A percentile compares a stretch with the other conserved stretches of the same genome.
Evolutionary conservation across 805 yeast genomes (phyloP).

Genomic region (Nakazawaea wickerhamii): DNA sequence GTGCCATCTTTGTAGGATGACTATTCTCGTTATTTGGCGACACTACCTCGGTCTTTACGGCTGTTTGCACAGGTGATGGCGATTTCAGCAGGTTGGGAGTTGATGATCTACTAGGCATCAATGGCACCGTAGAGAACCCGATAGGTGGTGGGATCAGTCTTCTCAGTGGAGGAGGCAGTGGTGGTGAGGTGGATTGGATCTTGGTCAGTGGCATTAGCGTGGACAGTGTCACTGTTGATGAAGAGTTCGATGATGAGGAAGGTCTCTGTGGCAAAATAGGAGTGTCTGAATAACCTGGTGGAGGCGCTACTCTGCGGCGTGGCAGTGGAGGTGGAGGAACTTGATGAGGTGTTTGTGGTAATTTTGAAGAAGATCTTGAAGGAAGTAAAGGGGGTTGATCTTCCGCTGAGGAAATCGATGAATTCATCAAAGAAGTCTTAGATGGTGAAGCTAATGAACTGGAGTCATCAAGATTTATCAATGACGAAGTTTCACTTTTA

Average conservation of each 20-base stretch:
- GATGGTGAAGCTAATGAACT: conserved; percentile 19
- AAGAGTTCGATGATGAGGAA: background rate
- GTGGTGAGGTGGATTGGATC: background rate
- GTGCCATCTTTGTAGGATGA: conserved; percentile 6
- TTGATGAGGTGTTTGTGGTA: conserved; percentile 6
- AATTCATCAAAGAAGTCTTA: conserved; percentile 21
- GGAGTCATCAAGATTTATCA: conserved; percentile 27
- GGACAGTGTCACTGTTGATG: background rate
- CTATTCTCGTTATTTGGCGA: background rate
- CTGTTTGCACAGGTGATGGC: background rate
- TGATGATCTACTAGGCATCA: conserved; percentile 11
- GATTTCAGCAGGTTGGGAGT: conserved; percentile 7
- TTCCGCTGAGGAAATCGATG: conserved; percentile 13
- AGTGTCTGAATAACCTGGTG: conserved; percentile 2
- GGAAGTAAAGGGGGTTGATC: conserved; percentile 14
- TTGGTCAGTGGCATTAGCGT: background rate
- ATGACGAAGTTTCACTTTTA: conserved; percentile 14
- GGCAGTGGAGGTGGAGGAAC: conserved; percentile 13
- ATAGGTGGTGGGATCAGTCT: conserved; percentile 8
- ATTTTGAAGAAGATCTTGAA: background rate
- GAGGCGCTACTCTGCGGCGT: conserved; percentile 14
- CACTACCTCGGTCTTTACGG: background rate
- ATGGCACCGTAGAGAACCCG: conserved; percentile 11
- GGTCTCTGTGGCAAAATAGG: conserved; percentile 3
- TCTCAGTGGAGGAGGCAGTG: conserved; percentile 9